Conservation (phyloP, 139 green algal genomes). For the Picochlorum sp. region DNA sequence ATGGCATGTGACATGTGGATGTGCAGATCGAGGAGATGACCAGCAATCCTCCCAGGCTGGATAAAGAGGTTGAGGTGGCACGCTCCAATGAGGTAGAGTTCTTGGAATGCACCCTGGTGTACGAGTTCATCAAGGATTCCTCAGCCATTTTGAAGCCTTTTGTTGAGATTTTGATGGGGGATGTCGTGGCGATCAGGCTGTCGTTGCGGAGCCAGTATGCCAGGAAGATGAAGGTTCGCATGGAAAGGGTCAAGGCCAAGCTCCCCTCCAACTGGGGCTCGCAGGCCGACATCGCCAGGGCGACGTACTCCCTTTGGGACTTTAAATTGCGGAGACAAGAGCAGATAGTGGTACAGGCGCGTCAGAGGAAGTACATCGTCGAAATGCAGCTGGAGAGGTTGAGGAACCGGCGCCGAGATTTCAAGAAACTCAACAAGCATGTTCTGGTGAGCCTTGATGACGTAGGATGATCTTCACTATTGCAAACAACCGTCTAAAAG, state of each 20-base stretch:
- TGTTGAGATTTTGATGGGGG: constrained; percentile 4
- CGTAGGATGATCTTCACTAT: background rate
- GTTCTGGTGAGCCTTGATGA: constrained; percentile 1
- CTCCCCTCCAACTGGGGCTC: constrained; percentile 4
- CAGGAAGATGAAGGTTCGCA: constrained; percentile 2
- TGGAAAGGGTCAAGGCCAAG: constrained; percentile 4
- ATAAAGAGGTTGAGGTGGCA: background rate
- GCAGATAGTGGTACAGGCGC: constrained; percentile 4
- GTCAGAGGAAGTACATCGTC: constrained; percentile 4
- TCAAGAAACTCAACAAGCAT: constrained; percentile 6
- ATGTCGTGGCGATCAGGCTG: constrained; percentile 2
- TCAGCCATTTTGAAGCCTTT: constrained; percentile 1
- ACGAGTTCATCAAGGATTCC: too few species aligned
- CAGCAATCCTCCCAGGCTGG: background rate
- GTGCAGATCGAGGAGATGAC: constrained; percentile 6
- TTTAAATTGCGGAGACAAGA: constrained; percentile 5
- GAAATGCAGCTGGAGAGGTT: constrained; percentile 1
- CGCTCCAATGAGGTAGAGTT: too few species aligned
- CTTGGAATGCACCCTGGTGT: too few species aligned
- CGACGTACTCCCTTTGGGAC: constrained; percentile 1
- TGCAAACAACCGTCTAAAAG: background rate
- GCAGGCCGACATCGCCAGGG: background rate
- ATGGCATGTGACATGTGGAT: constrained; percentile 1
- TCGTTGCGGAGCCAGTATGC: constrained; percentile 4
- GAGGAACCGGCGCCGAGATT: background rate